phyloP scores from a whole-genome alignment of 768 basidiomycete species.

The Cystobasidium onofrii region DNA sequence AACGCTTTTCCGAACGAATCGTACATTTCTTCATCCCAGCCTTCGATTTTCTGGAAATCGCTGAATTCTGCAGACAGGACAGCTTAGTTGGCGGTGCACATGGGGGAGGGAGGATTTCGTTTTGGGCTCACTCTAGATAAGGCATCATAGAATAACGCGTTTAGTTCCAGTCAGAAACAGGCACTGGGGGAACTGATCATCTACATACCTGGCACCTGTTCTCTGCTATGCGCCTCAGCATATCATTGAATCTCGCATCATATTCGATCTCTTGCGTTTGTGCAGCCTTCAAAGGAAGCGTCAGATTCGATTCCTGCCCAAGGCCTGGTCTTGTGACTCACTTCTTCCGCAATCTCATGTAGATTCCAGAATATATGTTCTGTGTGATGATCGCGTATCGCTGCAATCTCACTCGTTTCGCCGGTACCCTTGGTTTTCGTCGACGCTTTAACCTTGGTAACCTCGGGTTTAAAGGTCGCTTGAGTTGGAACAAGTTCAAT shows the following conservation, averaged over 20 bases:
- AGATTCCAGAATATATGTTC: not conserved
- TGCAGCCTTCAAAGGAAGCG: not conserved
- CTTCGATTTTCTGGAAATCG: not conserved
- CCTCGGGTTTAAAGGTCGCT: not conserved
- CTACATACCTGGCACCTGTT: not conserved
- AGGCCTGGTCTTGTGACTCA: not conserved
- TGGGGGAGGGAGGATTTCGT: too few relatives aligned
- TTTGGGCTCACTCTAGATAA: too few relatives aligned
- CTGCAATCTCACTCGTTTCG: not conserved
- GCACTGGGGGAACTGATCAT: too few relatives aligned
- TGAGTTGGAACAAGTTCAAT: not conserved
- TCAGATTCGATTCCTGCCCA: not conserved
- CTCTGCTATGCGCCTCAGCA: not conserved
- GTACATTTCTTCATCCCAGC: conserved; percentile 5
- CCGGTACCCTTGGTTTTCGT: not conserved
- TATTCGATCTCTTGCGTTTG: not conserved
- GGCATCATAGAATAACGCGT: too few relatives aligned
- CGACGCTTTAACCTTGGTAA: not conserved
- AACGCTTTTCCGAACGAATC: not conserved
- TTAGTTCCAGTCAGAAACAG: too few relatives aligned
- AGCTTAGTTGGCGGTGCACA: not conserved
- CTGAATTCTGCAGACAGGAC: not conserved
- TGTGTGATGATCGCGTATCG: not conserved
- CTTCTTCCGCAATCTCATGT: not conserved
- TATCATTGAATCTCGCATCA: not conserved